Base-by-base conservation (phyloP, 139 green algal species). In the Tetradesmus obliquus region DNA sequence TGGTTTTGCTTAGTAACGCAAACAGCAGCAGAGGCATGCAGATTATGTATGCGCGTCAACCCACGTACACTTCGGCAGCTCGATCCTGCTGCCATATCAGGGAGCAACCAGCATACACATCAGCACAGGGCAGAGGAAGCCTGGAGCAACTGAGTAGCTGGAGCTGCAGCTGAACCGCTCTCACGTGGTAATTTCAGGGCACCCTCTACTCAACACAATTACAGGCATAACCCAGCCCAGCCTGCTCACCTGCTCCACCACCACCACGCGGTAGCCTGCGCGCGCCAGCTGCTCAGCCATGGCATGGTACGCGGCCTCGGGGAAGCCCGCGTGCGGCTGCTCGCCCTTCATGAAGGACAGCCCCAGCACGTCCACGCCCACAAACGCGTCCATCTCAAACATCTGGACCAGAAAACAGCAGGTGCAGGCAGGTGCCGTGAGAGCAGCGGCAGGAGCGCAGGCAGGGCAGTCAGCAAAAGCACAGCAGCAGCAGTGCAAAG, bases 311-410 rank as follows among this genome's bases (percentile, higher is more conserved):
- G 94, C 95, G 53, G 96, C 97, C 93, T 96, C 94, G 19, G 95
- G 95, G 91, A 99, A 99, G 45, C 98, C 98, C 57, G 95, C 95
- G 91, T 99, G 98, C 54, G 98, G 98, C 94, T 99, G 97, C 0
- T 99, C 98, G 5, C 98, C 98, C 94, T 98, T 98, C 98, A 99
- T 99, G 96, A 99, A 99, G 10, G 92, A 88, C 79, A 99, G 95
- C 19, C 97, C 97, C 57, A 99, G 94, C 57, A 98, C 94, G 57
- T 99, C 97, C 72, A 95, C 97, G 9, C 97, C 98, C 5, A 99
- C 91, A 92, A 98, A 97, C 3, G 98, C 96, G 91, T 99, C 98
- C 98, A 99, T 99, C 94, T 99, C 98, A 94, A 99, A 99, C 95
- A 99, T 97, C 95, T 99, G 84, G 84, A 10, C 20, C 10, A 86